phyloP scores from a whole-genome alignment of 2,329 filamentous ascomycete species.

The Pyrenophora tritici-repentis region DNA sequence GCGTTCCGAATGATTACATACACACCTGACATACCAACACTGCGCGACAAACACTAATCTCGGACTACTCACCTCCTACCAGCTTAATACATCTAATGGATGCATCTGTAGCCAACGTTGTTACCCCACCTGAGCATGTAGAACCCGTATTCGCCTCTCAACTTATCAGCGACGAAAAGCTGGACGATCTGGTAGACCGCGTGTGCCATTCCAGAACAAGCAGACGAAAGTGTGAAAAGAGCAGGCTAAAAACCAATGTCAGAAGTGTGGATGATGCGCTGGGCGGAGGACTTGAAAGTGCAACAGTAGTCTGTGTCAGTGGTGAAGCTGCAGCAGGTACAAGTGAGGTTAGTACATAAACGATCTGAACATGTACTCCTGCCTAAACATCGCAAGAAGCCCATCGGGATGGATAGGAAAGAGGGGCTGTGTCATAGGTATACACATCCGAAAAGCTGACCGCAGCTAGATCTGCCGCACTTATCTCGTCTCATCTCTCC shows the following conservation, averaged over 20 bases:
- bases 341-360: conserved; percentile 26
- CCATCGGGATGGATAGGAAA: not conserved
- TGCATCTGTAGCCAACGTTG: no score
- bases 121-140: conserved; percentile 1
- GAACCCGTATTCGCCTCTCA: conserved; percentile 26
- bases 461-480: conserved; percentile 25
- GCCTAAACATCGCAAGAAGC: not conserved
- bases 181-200: conserved; percentile 18
- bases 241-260: conserved; percentile 29
- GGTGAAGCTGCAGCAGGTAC: conserved; percentile 33
- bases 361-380: not conserved
- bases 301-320: conserved; percentile 44
- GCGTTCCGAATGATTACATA: no score
- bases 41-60: no score
- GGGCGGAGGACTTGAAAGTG: conserved; percentile 45
- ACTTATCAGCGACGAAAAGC: conserved; percentile 22
- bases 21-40: no score
- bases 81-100: no score
- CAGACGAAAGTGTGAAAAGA: not conserved
- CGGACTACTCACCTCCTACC: no score
- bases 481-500: conserved; percentile 48
- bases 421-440: not conserved
- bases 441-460: not conserved
- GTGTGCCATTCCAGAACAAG: conserved; percentile 1
- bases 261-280: conserved; percentile 45